These are phyloP conservation scores for Paramarasmius palmivorus DNA, from an alignment of 1,284 basidiomycete genomes.

Conservation along the genomic window DNA sequence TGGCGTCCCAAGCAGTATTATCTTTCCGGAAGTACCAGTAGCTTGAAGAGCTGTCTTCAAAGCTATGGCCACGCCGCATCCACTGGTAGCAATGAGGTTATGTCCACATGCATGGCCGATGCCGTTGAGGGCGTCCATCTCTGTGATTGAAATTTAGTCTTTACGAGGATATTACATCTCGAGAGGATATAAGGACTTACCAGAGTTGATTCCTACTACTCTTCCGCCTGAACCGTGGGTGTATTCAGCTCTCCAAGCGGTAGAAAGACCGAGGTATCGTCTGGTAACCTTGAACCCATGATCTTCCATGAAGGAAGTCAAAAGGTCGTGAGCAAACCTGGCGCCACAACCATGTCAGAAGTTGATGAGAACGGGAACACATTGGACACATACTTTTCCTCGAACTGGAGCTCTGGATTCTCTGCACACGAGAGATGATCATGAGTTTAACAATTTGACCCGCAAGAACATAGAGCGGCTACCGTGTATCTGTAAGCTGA, in stretches of 20 bases:
- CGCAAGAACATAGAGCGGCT: slow-evolving; percentile 14
- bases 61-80: slow-evolving; percentile 75
- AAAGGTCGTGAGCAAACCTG: slow-evolving; percentile 58
- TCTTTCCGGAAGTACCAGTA: slow-evolving; percentile 66
- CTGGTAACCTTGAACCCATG: slow-evolving; percentile 65
- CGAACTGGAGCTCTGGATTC: slow-evolving; percentile 57
- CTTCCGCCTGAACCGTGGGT: slow-evolving; percentile 58
- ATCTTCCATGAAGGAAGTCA: slow-evolving; percentile 55
- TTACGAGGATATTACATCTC: not conserved
- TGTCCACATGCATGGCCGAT: slow-evolving; percentile 81
- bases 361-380: not conserved
- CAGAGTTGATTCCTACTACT: slow-evolving; percentile 71
- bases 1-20: slow-evolving; percentile 84
- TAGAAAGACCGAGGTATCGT: slow-evolving; percentile 65
- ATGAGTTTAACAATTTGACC: not conserved
- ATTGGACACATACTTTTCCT: slow-evolving; percentile 46
- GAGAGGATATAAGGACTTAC: slow-evolving; percentile 16
- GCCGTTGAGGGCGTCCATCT: slow-evolving; percentile 66
- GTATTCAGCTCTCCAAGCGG: slow-evolving; percentile 79
- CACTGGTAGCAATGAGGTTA: slow-evolving; percentile 83
- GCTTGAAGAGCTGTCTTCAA: slow-evolving; percentile 67
- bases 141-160: slow-evolving; percentile 8
- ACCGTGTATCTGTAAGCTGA: slow-evolving; percentile 66
- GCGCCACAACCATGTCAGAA: not conserved
- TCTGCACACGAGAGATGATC: slow-evolving; percentile 30